Percentiles rank a stretch among this genome's conserved stretches.
Evolutionary conservation across 345 rosid genomes (phyloP).

Genomic region (Anacardium occidentale): DNA sequence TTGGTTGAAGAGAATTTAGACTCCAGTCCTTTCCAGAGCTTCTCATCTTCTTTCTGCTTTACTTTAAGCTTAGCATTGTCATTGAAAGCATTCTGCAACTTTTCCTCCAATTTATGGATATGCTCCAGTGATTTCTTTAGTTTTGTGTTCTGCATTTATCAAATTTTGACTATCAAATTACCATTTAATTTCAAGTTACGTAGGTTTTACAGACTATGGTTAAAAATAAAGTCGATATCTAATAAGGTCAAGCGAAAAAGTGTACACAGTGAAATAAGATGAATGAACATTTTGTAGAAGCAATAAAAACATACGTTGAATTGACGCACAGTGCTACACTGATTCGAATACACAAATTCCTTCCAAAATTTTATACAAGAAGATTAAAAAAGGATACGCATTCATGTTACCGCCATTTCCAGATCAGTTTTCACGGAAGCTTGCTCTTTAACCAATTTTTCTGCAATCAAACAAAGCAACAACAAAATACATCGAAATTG

Average conservation of each 20-base stretch:
- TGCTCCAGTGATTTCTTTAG: constrained; percentile 71
- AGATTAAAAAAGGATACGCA: constrained; percentile 9
- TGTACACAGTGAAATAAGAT: no score
- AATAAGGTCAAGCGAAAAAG: not conserved
- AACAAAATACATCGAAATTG: constrained; percentile 23
- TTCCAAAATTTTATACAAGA: not conserved
- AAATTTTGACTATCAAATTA: constrained; percentile 14
- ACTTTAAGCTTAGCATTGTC: constrained; percentile 89
- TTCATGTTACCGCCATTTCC: constrained; percentile 69
- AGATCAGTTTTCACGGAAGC: constrained; percentile 79
- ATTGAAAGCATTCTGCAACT: constrained; percentile 79
- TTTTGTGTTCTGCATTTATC: constrained; percentile 60
- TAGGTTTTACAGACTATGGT: not conserved
- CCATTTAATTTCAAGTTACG: constrained; percentile 9
- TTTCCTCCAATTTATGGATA: constrained; percentile 63
- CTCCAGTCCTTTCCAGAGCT: constrained; percentile 89
- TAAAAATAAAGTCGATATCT: constrained; percentile 7
- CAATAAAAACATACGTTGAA: not conserved
- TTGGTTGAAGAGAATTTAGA: constrained; percentile 87
- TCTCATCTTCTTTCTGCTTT: constrained; percentile 88
- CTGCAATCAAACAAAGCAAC: constrained; percentile 43
- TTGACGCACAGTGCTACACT: not conserved
- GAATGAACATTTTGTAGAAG: not conserved
- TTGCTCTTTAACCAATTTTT: constrained; percentile 87
- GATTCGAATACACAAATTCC: constrained; percentile 5